Evolutionary conservation across 2,329 filamentous ascomycete genomes (phyloP).

Genomic region (Didymella keratinophila): DNA sequence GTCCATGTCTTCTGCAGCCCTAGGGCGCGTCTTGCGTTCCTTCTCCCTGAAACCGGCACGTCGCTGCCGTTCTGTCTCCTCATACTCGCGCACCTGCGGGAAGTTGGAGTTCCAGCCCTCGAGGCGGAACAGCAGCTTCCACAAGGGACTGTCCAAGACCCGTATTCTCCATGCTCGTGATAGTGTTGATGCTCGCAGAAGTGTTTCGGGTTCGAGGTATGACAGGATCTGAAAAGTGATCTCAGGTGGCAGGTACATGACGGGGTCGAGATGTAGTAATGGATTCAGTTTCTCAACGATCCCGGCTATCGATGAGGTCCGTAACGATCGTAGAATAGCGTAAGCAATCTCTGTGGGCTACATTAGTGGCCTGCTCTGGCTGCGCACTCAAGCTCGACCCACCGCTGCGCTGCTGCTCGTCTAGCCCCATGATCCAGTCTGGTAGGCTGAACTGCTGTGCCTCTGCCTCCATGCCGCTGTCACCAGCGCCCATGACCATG

Average conservation of each 20-base stretch:
- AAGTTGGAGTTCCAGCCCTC: conserved; percentile 85
- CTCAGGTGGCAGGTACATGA: conserved; percentile 84
- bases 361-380: conserved; percentile 13
- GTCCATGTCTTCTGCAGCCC: conserved; percentile 57
- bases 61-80: conserved; percentile 61
- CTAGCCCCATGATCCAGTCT: conserved; percentile 63
- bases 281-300: conserved; percentile 83
- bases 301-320: conserved; percentile 78
- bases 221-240: conserved; percentile 89
- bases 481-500: conserved; percentile 48
- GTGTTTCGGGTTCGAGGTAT: conserved; percentile 80
- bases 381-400: conserved; percentile 27
- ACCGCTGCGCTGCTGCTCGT: conserved; percentile 65
- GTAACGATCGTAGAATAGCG: conserved; percentile 77
- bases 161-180: conserved; percentile 84
- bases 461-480: conserved; percentile 45
- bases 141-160: conserved; percentile 83
- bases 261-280: conserved; percentile 90
- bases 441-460: conserved; percentile 54
- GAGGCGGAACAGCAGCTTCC: conserved; percentile 80
- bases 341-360: conserved; percentile 75
- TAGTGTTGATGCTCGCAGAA: conserved; percentile 79
- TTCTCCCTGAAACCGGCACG: conserved; percentile 47
- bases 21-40: conserved; percentile 57
- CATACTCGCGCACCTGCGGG: conserved; percentile 70